Conservation (phyloP, 176 grass and related monocot species). For the Oryza punctata region DNA sequence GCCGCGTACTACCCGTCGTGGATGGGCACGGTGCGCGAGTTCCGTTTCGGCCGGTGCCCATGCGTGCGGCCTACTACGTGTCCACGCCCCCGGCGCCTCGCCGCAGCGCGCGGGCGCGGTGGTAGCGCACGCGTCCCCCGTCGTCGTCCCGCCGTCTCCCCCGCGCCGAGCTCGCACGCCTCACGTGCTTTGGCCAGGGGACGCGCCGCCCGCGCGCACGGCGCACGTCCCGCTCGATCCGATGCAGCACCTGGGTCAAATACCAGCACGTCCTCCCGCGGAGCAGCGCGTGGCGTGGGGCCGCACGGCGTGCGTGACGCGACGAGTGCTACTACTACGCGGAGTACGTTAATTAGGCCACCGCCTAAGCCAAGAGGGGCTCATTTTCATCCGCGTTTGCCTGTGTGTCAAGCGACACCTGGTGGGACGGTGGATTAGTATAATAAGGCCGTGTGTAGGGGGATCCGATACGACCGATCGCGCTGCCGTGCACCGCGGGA, state of each 20-base stretch:
- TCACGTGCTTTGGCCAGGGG: not conserved
- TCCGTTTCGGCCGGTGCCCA: not conserved
- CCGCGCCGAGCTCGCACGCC: too few species aligned
- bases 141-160: not conserved
- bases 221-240: not conserved
- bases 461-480: too few species aligned
- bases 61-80: too few species aligned
- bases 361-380: not conserved
- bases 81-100: too few species aligned
- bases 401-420: conserved; percentile 15
- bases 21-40: not conserved
- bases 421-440: conserved; percentile 36
- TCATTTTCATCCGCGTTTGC: conserved; percentile 3
- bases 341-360: too few species aligned
- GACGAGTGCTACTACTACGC: not conserved
- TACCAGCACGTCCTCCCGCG: not conserved
- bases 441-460: not conserved
- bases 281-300: not conserved
- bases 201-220: not conserved
- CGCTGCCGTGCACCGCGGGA: conserved; percentile 9
- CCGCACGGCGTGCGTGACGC: not conserved
- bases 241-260: not conserved
- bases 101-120: too few species aligned
- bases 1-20: not conserved
- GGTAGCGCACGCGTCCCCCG: too few species aligned